phyloP scores from a whole-genome alignment of 129 eudicot genomes.

The Centrapalus pauciflorus region DNA sequence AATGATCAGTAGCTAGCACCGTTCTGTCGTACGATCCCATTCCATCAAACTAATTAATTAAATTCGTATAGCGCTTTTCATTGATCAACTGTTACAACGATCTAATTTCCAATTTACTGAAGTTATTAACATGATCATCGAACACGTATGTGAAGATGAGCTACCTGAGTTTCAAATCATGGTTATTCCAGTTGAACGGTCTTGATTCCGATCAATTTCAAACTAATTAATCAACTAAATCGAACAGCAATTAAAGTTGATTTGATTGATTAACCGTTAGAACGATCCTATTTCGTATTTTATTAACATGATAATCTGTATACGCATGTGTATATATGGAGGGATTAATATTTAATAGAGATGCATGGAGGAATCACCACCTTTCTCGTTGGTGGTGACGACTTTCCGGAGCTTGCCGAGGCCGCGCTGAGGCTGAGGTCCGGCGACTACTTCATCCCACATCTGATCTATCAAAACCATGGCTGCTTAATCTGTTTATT shows the following conservation, averaged over 20 bases:
- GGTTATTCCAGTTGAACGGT: no score
- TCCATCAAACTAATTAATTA: neutral
- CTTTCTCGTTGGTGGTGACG: conserved; percentile 30
- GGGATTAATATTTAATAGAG: neutral
- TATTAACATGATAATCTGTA: neutral
- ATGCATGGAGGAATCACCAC: conserved; percentile 2
- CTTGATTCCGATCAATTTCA: no score
- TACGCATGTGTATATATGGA: no score
- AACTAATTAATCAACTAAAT: no score
- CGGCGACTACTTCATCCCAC: conserved; percentile 90
- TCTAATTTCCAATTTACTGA: neutral
- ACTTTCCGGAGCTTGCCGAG: conserved; percentile 67
- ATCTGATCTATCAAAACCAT: conserved; percentile 68
- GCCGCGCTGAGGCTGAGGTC: conserved; percentile 83
- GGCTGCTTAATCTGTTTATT: neutral
- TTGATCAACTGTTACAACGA: conserved; percentile 1
- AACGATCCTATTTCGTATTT: neutral
- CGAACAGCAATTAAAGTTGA: no score
- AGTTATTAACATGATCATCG: neutral
- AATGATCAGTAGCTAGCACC: neutral
- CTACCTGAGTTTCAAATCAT: no score
- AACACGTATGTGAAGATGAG: neutral
- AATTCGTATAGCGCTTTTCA: neutral
- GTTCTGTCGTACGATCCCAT: neutral
- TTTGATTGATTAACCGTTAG: conserved; percentile 1